Evolutionary conservation across 768 basidiomycete genomes (phyloP), one percentile per base, ranked within the genome.

Genomic region (Kwoniella sp.): DNA sequence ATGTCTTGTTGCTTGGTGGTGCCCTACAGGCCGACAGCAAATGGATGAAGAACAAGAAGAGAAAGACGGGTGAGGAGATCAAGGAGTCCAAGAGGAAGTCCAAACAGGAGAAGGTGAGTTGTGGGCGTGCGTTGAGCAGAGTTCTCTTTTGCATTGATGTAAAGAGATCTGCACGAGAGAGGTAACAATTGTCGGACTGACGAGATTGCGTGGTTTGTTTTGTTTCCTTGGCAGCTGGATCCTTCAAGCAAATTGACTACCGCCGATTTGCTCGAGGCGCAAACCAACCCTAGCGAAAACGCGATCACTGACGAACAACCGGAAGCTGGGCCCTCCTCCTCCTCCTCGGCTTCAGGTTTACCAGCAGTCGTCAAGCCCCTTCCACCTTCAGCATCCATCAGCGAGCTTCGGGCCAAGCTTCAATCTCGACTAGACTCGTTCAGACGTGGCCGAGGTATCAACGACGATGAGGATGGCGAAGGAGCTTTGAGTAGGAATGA

Each of bases 51-150:
- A 94, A 91, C 81, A 90, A 91, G 69, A 84, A 85, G 81, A 88
- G 89, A 68, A 85, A 88, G 24, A 85, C 88, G 1, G 92, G 91
- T 74, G 92, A 94, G 73, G 88, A 88, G 47, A 83, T 91, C 36
- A 92, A 95, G 77, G 91, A 94, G 79, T 90, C 88, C 1, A 87
- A 90, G 12, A 91, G 89, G 80, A 92, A 91, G 72, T 91, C 91
- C 0, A 91, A 89, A 77, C 85, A 87, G 47, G 90, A 90, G 59
- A 94, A 93, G 85, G 93, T 90, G 33, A 40, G 67, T 62, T 10
- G 10, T 33, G 33, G 13, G 33, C 13, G 33, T 5, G 7, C 13
- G 33, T 6, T 33, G 33, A 13, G 33, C n/a, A n/a, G n/a, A n/a
- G n/a, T n/a, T n/a, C n/a, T n/a, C n/a, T n/a, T n/a, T n/a, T n/a